Percentiles rank a stretch among this genome's conserved stretches.
Evolutionary conservation across 495 filamentous ascomycete species (phyloP).

Genomic region (Penicillium paradoxum): DNA sequence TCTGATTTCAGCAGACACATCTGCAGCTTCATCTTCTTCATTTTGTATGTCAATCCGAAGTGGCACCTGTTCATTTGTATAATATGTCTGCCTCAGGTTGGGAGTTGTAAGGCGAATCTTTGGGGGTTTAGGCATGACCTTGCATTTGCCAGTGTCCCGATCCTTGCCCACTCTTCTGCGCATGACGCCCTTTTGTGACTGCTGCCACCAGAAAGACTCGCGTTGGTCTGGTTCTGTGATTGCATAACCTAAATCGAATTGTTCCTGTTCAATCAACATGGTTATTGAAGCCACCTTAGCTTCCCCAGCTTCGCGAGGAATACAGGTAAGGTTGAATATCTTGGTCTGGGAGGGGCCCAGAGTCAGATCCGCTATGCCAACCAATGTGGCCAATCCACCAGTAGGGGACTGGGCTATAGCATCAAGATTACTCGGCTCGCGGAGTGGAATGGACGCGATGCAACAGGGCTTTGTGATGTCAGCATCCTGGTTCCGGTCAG

Average conservation of each 20-base stretch:
- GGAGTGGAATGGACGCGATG: slow-evolving; percentile 31
- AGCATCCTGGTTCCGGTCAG: slow-evolving; percentile 27
- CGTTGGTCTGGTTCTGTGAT: slow-evolving; percentile 45
- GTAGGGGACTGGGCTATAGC: slow-evolving; percentile 39
- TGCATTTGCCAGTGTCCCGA: slow-evolving; percentile 43
- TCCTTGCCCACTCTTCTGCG: slow-evolving; percentile 38
- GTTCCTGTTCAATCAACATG: slow-evolving; percentile 55
- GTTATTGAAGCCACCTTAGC: slow-evolving; percentile 60
- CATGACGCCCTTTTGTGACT: slow-evolving; percentile 33
- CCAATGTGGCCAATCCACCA: slow-evolving; percentile 34
- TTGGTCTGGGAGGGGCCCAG: slow-evolving; percentile 63
- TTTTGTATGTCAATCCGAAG: slow-evolving; percentile 71
- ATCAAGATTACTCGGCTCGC: slow-evolving; percentile 30
- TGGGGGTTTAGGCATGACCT: slow-evolving; percentile 81
- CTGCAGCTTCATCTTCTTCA: slow-evolving; percentile 74
- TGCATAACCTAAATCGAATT: slow-evolving; percentile 64
- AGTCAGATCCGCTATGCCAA: slow-evolving; percentile 60
- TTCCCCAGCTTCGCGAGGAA: slow-evolving; percentile 76
- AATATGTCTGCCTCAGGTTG: slow-evolving; percentile 64
- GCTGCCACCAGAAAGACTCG: slow-evolving; percentile 52
- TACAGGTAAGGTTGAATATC: slow-evolving; percentile 65
- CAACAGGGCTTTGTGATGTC: slow-evolving; percentile 20
- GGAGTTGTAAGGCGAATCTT: slow-evolving; percentile 73
- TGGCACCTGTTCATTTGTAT: slow-evolving; percentile 69
- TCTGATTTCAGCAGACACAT: slow-evolving; percentile 61